Conservation (phyloP, 1,139 yeast genomes). For the Wickerhamiella infanticola region DNA sequence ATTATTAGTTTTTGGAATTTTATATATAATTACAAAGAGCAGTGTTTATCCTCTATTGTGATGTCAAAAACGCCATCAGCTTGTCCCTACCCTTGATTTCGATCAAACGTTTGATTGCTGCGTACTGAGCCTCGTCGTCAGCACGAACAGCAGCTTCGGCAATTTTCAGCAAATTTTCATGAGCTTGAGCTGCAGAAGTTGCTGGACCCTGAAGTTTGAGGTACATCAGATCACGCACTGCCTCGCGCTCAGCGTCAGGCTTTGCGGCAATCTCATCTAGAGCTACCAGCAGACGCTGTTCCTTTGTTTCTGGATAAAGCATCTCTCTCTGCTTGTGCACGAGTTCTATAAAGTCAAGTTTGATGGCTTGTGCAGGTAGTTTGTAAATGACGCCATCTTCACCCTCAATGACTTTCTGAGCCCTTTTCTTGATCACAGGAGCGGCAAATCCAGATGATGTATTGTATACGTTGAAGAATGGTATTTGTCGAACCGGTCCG, state of each 20-base stretch:
- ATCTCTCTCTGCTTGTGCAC: constrained; percentile 15
- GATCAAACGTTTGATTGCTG: constrained; percentile 44
- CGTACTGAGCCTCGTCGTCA: constrained; percentile 29
- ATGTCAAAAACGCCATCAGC: constrained; percentile 39
- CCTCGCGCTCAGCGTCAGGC: constrained; percentile 20
- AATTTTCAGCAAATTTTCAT: constrained; percentile 23
- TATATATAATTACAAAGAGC: background rate
- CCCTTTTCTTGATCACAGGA: constrained; percentile 21
- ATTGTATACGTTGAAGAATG: constrained; percentile 28
- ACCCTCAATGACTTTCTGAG: constrained; percentile 22
- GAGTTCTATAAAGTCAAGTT: constrained; percentile 53
- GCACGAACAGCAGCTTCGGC: constrained; percentile 23
- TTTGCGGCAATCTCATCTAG: constrained; percentile 23
- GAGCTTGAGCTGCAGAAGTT: constrained; percentile 16
- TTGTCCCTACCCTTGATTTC: constrained; percentile 55
- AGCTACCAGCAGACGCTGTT: constrained; percentile 19
- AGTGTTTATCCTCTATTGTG: background rate
- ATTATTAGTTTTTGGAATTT: background rate
- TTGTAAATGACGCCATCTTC: constrained; percentile 39
- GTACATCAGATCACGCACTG: constrained; percentile 23
- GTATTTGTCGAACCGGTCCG: constrained; percentile 7
- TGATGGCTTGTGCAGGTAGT: constrained; percentile 55
- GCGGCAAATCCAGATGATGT: constrained; percentile 34
- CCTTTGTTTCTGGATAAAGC: constrained; percentile 16
- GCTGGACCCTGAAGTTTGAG: constrained; percentile 19